Conservation (phyloP, 192 early-diverging fungal species). For the Backusella psychrophila region DNA sequence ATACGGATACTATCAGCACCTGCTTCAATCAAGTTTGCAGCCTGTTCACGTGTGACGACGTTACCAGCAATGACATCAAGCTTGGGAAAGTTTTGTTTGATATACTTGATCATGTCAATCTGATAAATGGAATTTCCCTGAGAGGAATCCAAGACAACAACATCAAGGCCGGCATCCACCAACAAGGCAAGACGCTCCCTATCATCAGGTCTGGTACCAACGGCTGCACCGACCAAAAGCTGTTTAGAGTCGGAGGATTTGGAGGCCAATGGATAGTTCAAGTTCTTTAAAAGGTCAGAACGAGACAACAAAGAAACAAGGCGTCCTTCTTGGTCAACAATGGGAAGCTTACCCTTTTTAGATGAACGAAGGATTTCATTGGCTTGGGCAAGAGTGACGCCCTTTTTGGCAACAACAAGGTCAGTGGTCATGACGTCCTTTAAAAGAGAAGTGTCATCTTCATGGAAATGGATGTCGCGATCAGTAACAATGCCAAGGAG, state of each 20-base stretch:
- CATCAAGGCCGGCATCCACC: slow-evolving; percentile 91
- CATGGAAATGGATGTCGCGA: slow-evolving; percentile 93
- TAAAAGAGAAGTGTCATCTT: slow-evolving; percentile 61
- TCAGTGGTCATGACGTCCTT: slow-evolving; percentile 91
- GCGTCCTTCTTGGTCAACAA: slow-evolving; percentile 81
- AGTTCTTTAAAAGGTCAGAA: slow-evolving; percentile 95
- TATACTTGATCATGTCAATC: slow-evolving; percentile 92
- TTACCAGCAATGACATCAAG: slow-evolving; percentile 95
- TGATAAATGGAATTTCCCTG: slow-evolving; percentile 95
- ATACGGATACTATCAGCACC: slow-evolving; percentile 93
- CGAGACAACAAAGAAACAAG: slow-evolving; percentile 92
- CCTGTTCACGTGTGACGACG: slow-evolving; percentile 95
- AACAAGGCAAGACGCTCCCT: slow-evolving; percentile 77
- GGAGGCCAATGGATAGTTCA: slow-evolving; percentile 91
- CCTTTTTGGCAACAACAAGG: slow-evolving; percentile 78
- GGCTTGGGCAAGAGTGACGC: slow-evolving; percentile 88
- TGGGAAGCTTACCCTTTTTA: slow-evolving; percentile 96
- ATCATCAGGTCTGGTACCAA: slow-evolving; percentile 90
- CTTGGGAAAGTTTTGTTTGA: slow-evolving; percentile 83
- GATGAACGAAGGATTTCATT: slow-evolving; percentile 84
- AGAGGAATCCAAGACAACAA: slow-evolving; percentile 90
- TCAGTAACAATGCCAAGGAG: slow-evolving; percentile 94
- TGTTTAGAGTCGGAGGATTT: slow-evolving; percentile 81
- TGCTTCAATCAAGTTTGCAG: slow-evolving; percentile 82
- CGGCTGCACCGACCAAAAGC: slow-evolving; percentile 89